These are phyloP conservation scores for Plasmodium blacklocki DNA, from an alignment of 169 alveolate genomes.

Conservation along the genomic window DNA sequence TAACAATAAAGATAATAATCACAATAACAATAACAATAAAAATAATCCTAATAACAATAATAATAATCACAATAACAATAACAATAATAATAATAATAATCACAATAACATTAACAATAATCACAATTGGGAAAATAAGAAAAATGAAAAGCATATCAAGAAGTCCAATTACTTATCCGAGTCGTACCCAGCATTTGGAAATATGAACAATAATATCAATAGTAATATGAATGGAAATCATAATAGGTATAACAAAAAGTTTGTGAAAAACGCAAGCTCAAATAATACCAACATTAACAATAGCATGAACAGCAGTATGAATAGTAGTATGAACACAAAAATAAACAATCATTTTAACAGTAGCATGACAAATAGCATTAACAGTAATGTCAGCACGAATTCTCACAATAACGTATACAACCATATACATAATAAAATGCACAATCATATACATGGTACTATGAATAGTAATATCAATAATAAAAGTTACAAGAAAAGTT, in stretches of 20 bases:
- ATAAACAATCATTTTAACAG: not conserved
- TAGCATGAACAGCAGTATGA: not conserved
- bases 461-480: constrained; percentile 4
- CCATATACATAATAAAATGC: too few species aligned
- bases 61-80: not conserved
- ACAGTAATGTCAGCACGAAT: not conserved
- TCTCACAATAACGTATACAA: too few species aligned
- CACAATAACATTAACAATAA: constrained; percentile 1
- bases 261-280: constrained; percentile 17
- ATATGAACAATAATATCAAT: constrained; percentile 3
- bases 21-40: not conserved
- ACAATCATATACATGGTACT: not conserved
- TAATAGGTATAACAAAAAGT: constrained; percentile 15
- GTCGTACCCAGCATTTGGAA: not conserved
- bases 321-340: not conserved
- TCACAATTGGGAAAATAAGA: not conserved
- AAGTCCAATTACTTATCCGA: not conserved
- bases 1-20: not conserved
- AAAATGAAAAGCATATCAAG: constrained; percentile 6
- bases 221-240: constrained; percentile 1
- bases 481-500: constrained; percentile 43
- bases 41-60: not conserved
- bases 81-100: not conserved
- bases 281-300: not conserved
- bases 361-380: not conserved